Evolutionary conservation across 2,329 filamentous ascomycete species (phyloP).

Genomic region (Pezicula neosporulosa): DNA sequence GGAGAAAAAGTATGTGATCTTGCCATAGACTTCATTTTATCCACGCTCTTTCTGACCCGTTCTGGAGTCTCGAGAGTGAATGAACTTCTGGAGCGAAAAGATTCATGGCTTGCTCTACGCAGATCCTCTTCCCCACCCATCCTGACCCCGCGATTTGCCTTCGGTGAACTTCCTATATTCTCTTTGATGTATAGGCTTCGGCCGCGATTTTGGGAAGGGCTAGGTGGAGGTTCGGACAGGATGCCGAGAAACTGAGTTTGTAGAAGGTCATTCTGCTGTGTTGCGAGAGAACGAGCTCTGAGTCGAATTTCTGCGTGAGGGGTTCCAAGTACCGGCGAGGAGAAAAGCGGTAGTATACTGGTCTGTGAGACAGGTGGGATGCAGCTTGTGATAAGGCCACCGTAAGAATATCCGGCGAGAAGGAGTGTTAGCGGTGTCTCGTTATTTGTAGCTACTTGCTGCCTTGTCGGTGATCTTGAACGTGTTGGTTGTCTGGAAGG

Average conservation of each 20-base stretch:
- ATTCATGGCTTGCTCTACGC: slow-evolving; percentile 33
- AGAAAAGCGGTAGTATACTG: slow-evolving; percentile 50
- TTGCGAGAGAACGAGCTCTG: slow-evolving; percentile 65
- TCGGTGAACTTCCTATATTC: slow-evolving; percentile 12
- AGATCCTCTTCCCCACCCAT: slow-evolving; percentile 30
- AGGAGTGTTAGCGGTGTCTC: slow-evolving; percentile 40
- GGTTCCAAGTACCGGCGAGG: slow-evolving; percentile 49
- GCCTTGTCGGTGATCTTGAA: background rate
- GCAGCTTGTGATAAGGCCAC: slow-evolving; percentile 74
- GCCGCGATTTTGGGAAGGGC: slow-evolving; percentile 7
- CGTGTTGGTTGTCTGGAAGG: background rate
- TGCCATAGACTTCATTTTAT: slow-evolving; percentile 31
- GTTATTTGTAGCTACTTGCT: background rate
- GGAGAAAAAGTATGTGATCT: slow-evolving; percentile 22
- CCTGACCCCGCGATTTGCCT: slow-evolving; percentile 19
- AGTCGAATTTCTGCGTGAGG: slow-evolving; percentile 66
- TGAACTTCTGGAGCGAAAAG: slow-evolving; percentile 13
- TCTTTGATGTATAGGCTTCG: slow-evolving; percentile 15
- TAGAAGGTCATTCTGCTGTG: slow-evolving; percentile 46
- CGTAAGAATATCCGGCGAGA: slow-evolving; percentile 86
- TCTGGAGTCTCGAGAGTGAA: slow-evolving; percentile 28
- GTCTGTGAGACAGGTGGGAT: slow-evolving; percentile 52
- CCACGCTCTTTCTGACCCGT: slow-evolving; percentile 34
- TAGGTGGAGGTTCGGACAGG: slow-evolving; percentile 3
- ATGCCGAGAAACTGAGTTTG: slow-evolving; percentile 12